Base-by-base conservation (phyloP, 495 filamentous ascomycete species). In the Amniculicola lignicola region DNA sequence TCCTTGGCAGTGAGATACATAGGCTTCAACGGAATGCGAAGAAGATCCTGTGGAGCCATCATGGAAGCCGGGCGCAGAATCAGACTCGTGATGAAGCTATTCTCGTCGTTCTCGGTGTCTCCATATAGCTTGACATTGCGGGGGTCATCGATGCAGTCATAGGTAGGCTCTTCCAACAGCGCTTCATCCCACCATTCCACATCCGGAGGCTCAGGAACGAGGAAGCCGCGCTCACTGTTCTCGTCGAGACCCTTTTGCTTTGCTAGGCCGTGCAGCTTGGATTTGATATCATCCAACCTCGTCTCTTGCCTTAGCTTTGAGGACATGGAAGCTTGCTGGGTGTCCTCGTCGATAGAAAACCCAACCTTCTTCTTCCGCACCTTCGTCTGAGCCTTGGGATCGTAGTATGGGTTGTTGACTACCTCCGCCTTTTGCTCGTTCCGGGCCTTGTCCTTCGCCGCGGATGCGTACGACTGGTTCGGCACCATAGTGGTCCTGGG, bases 101-200 rank as follows among this genome's bases (percentile, higher is more conserved):
- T 90, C n/a, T n/a, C n/a, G n/a, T n/a, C n/a, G n/a, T n/a, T n/a
- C n/a, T n/a, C n/a, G n/a, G n/a, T n/a, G 16, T 80, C 71, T 0
- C 83, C 82, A 28, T 84, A 78, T 47, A 97, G 81, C 67, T 93
- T 93, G 43, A 95, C 74, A 1, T 74, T 75, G 39, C 76, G 74
- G 12, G 82, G 75, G 9, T 80, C 70, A 16, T 84, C 81, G 56
- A 93, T 79, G 49, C 78, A 77, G 53, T 81, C 74, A 69, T 96
- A 96, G 49, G 79, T 82, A 31, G 78, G 78, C 15, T 84, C 87
- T 36, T 83, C 79, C 21, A 96, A 77, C 5, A 97, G 72, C 1
- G 81, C 85, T 71, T 96, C 90, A 61, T 99, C 93, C 94, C 94
- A 97, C 94, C 94, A 99, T 70, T 99, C 93, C 35, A 96, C 77